These are phyloP conservation scores for Phaeotremella skinneri DNA, from an alignment of 768 basidiomycete genomes.

Conservation along the genomic window DNA sequence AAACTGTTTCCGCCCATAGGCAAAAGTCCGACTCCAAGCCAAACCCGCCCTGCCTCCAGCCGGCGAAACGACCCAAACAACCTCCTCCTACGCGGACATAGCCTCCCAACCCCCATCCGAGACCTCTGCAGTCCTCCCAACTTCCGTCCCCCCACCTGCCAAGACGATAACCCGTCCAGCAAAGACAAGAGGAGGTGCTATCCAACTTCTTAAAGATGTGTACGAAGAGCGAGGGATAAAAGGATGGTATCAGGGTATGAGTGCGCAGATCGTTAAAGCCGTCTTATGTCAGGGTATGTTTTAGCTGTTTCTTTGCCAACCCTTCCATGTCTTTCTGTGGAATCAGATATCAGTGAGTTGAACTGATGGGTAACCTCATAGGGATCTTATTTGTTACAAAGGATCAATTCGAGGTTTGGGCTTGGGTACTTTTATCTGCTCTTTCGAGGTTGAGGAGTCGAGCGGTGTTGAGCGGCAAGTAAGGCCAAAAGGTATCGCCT, in stretches of 20 bases:
- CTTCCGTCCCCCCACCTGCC: not conserved
- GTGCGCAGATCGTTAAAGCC: constrained; percentile 92
- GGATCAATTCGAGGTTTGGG: constrained; percentile 91
- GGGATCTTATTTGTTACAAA: constrained; percentile 89
- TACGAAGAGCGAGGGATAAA: constrained; percentile 71
- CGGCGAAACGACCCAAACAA: not conserved
- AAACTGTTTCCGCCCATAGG: too few relatives aligned
- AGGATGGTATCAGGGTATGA: constrained; percentile 99
- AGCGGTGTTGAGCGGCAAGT: not conserved
- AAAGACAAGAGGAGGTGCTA: constrained; percentile 59
- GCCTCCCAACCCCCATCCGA: constrained; percentile 3
- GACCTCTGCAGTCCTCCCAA: constrained; percentile 54
- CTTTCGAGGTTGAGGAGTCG: not conserved
- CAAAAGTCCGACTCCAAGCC: constrained; percentile 90
- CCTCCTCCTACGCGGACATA: constrained; percentile 2
- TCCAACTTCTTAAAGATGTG: constrained; percentile 70
- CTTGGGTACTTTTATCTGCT: constrained; percentile 55
- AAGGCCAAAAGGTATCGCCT: not conserved
- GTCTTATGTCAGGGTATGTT: constrained; percentile 79
- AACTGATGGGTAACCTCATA: constrained; percentile 10
- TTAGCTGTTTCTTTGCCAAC: not conserved
- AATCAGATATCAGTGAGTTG: not conserved
- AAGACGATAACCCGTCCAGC: constrained; percentile 3
- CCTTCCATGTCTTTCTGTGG: not conserved
- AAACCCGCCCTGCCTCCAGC: constrained; percentile 58